Conservation (phyloP, 805 yeast genomes). For the Starmerella floricola region DNA sequence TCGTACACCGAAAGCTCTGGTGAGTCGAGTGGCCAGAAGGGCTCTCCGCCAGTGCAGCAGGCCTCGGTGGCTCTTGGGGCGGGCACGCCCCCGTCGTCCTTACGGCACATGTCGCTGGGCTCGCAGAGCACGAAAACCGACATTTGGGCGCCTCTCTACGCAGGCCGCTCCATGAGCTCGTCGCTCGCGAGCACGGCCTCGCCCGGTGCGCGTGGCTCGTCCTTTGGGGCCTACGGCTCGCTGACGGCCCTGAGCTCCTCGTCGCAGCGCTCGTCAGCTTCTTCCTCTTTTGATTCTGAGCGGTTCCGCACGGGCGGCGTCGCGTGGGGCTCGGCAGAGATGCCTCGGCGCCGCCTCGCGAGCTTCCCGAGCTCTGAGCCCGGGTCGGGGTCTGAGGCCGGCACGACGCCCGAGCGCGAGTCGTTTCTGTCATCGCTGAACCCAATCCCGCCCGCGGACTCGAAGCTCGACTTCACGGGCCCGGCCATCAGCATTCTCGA, state of each 20-base stretch:
- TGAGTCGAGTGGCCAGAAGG: not conserved
- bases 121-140: not conserved
- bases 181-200: not conserved
- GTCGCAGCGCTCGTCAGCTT: conserved; percentile 10
- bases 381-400: conserved; percentile 5
- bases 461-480: conserved; percentile 19
- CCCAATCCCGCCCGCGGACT: not conserved
- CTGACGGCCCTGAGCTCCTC: not conserved
- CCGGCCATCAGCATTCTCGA: conserved; percentile 22
- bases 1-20: not conserved
- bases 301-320: conserved; percentile 21
- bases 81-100: not conserved
- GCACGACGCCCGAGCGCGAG: conserved; percentile 2
- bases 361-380: conserved; percentile 14
- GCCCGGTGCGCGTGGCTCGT: conserved; percentile 6
- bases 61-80: not conserved
- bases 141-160: conserved; percentile 7
- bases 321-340: conserved; percentile 24
- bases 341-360: conserved; percentile 13
- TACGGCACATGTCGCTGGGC: not conserved
- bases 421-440: conserved; percentile 17
- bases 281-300: conserved; percentile 19
- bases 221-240: conserved; percentile 17
- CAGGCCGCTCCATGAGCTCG: not conserved
- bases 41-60: not conserved